phyloP scores from a whole-genome alignment of 352 stramenopile genomes.

The Globisporangium viniferum region DNA sequence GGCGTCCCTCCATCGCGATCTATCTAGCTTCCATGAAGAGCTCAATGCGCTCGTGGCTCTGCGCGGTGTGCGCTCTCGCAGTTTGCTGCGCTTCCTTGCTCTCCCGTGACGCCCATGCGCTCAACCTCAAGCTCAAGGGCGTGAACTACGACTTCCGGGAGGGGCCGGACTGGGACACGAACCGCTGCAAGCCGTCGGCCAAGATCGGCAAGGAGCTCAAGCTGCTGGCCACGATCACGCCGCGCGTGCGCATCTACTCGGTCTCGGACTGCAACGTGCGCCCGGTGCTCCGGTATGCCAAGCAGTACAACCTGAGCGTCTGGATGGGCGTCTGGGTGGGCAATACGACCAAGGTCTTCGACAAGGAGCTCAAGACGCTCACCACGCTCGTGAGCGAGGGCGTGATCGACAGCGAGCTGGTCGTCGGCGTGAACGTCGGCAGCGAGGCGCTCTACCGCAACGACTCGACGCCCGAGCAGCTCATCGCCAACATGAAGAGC shows the following conservation, averaged over 20 bases:
- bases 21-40: neutral
- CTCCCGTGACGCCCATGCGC: neutral
- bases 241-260: slow-evolving; percentile 50
- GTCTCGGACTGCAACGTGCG: slow-evolving; percentile 63
- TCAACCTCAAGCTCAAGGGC: slow-evolving; percentile 27
- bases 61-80: neutral
- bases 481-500: slow-evolving; percentile 52
- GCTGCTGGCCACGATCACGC: slow-evolving; percentile 37
- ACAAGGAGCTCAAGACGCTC: slow-evolving; percentile 38
- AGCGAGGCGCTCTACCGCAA: slow-evolving; percentile 65
- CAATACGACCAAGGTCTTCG: slow-evolving; percentile 31
- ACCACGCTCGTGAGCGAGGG: slow-evolving; percentile 30
- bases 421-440: slow-evolving; percentile 64
- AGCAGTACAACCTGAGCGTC: slow-evolving; percentile 42
- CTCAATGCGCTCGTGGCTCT: neutral
- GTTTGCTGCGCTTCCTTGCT: neutral
- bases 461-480: slow-evolving; percentile 36
- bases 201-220: slow-evolving; percentile 43
- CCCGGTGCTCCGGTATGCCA: slow-evolving; percentile 29
- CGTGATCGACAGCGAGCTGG: slow-evolving; percentile 22
- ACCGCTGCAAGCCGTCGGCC: slow-evolving; percentile 46
- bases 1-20: neutral
- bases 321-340: slow-evolving; percentile 68
- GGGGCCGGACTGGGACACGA: slow-evolving; percentile 45
- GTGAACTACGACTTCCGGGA: slow-evolving; percentile 73